Conservation (phyloP, 306 rosid species). For the Rubus parviflorus region DNA sequence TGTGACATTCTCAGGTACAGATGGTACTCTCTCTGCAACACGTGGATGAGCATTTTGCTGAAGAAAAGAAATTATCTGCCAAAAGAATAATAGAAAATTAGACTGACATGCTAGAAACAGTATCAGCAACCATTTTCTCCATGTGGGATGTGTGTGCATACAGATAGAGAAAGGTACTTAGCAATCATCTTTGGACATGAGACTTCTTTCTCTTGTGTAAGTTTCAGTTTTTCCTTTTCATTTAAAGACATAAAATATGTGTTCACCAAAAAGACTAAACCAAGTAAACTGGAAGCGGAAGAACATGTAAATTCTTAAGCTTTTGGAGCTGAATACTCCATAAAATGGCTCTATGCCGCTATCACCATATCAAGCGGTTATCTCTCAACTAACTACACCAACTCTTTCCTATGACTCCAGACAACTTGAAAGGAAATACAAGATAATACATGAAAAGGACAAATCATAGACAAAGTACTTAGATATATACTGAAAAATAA, state of each 20-base stretch:
- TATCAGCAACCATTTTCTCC: constrained; percentile 8
- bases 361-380: constrained; percentile 1
- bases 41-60: constrained; percentile 97
- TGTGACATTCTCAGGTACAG: constrained; percentile 93
- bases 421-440: background rate
- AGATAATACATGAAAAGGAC: background rate
- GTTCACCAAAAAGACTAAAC: background rate
- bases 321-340: background rate
- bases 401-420: background rate
- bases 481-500: background rate
- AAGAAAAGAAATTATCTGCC: constrained; percentile 81
- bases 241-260: background rate
- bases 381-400: background rate
- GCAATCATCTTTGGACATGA: constrained; percentile 1
- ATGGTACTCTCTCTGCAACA: constrained; percentile 80
- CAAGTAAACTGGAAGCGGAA: background rate
- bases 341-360: background rate
- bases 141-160: background rate
- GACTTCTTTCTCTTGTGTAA: background rate
- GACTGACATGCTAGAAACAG: background rate
- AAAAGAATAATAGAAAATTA: background rate
- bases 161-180: background rate
- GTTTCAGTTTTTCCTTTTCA: background rate
- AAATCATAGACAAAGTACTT: background rate
- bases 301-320: background rate